phyloP scores from a whole-genome alignment of 768 basidiomycete genomes.

The Mrakia gelida region DNA sequence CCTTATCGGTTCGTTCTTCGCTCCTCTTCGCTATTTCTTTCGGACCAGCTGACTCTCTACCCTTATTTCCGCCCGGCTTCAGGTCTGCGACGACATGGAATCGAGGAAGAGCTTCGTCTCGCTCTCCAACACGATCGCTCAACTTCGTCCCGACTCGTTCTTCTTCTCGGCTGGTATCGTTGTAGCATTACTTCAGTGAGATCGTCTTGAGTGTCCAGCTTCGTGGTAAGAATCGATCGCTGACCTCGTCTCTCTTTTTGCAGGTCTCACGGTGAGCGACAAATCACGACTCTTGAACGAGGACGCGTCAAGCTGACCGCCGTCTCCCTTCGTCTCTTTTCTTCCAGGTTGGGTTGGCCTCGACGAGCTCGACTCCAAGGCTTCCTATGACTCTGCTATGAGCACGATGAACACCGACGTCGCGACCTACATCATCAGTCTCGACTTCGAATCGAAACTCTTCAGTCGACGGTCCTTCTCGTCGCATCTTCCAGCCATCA shows the following conservation, averaged over 20 bases:
- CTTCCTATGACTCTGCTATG: background rate
- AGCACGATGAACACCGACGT: background rate
- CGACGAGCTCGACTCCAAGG: background rate
- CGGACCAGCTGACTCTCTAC: too few species aligned
- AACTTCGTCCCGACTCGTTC: background rate
- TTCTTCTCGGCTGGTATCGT: background rate
- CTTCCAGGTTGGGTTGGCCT: background rate
- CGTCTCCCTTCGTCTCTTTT: background rate
- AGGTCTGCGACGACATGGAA: background rate
- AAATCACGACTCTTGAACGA: background rate
- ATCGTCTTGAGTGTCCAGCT: too few species aligned
- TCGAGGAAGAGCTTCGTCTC: background rate
- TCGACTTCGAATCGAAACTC: background rate
- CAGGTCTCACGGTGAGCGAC: background rate
- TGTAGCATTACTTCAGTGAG: background rate
- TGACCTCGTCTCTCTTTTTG: background rate
- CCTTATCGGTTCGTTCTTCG: background rate
- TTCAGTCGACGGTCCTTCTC: background rate
- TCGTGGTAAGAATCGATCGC: too few species aligned
- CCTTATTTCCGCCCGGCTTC: background rate
- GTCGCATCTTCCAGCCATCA: background rate
- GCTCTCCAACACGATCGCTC: background rate
- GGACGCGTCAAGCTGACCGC: background rate
- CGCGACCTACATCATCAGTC: background rate
- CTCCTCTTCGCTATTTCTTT: too few species aligned